A percentile compares a stretch with the other conserved stretches of the same genome.
These are phyloP conservation scores for Blastobotrys capitulatus DNA, from an alignment of 1,139 yeast species.

Conservation along the genomic window DNA sequence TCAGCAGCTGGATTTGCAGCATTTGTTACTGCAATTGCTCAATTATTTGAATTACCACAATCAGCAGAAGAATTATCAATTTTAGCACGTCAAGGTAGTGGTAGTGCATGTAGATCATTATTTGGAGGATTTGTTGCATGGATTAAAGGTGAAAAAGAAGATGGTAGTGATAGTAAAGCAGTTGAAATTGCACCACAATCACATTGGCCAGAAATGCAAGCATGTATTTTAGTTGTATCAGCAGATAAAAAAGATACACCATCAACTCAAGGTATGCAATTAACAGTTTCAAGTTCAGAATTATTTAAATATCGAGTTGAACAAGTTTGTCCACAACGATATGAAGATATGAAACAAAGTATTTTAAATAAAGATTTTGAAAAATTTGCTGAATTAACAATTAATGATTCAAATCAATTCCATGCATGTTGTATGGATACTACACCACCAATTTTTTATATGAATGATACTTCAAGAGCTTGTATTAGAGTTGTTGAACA, in stretches of 20 bases:
- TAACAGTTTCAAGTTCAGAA: constrained; percentile 83
- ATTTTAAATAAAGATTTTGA: constrained; percentile 68
- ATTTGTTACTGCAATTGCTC: constrained; percentile 78
- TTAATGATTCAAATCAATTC: constrained; percentile 95
- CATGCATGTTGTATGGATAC: constrained; percentile 97
- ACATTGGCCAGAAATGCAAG: constrained; percentile 93
- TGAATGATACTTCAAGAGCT: constrained; percentile 90
- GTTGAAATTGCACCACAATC: constrained; percentile 77
- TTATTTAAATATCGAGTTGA: constrained; percentile 72
- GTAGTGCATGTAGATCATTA: constrained; percentile 94
- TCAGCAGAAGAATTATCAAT: constrained; percentile 78
- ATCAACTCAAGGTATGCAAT: constrained; percentile 94
- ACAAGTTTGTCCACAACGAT: constrained; percentile 80
- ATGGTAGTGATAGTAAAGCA: constrained; percentile 90
- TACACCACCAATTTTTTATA: constrained; percentile 89
- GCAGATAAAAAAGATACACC: constrained; percentile 94
- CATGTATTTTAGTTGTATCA: constrained; percentile 85
- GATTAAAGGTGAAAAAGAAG: constrained; percentile 79
- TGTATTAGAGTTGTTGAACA: constrained; percentile 77
- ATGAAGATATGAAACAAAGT: constrained; percentile 71
- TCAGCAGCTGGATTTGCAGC: constrained; percentile 99
- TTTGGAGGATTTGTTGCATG: constrained; percentile 98
- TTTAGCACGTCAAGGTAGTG: constrained; percentile 96
- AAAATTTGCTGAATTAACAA: constrained; percentile 80
- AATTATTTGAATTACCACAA: constrained; percentile 73